Conservation (phyloP, 169 alveolate genomes). For the Amoebophrya sp. region DNA sequence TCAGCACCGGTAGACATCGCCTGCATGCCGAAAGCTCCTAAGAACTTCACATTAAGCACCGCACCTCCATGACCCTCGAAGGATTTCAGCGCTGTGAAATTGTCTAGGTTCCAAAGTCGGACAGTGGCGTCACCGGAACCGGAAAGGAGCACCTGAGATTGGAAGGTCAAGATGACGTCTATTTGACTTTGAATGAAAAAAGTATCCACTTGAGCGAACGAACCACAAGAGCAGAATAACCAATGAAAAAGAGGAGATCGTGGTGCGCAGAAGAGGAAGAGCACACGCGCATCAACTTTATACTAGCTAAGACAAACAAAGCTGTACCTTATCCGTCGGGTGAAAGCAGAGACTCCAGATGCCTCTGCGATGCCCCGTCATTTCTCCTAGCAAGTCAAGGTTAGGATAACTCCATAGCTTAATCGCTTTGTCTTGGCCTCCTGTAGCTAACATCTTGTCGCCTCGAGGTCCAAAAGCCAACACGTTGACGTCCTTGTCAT, state of each 20-base stretch:
- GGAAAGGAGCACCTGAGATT: slow-evolving; percentile 68
- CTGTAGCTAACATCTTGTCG: slow-evolving; percentile 57
- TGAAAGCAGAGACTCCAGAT: not conserved
- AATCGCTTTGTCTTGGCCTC: slow-evolving; percentile 1
- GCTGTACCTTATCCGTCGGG: slow-evolving; percentile 4
- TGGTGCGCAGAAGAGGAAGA: too few species aligned
- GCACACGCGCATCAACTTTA: too few species aligned
- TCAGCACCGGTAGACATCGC: slow-evolving; percentile 63
- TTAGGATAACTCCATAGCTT: not conserved
- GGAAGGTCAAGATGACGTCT: too few species aligned
- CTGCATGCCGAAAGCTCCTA: slow-evolving; percentile 47
- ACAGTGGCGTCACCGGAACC: slow-evolving; percentile 68
- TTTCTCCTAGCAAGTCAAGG: not conserved
- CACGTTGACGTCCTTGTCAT: not conserved
- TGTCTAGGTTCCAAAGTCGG: slow-evolving; percentile 65
- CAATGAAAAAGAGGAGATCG: too few species aligned
- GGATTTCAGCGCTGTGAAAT: not conserved
- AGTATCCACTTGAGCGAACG: too few species aligned
- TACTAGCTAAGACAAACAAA: too few species aligned
- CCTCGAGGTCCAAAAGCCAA: slow-evolving; percentile 54
- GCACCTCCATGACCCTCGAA: slow-evolving; percentile 41
- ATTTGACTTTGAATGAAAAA: too few species aligned
- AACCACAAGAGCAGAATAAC: too few species aligned
- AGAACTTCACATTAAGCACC: slow-evolving; percentile 58
- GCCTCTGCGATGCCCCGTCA: not conserved